Base-by-base conservation (phyloP, 768 basidiomycete genomes). In the Phaeotremella skinneri region DNA sequence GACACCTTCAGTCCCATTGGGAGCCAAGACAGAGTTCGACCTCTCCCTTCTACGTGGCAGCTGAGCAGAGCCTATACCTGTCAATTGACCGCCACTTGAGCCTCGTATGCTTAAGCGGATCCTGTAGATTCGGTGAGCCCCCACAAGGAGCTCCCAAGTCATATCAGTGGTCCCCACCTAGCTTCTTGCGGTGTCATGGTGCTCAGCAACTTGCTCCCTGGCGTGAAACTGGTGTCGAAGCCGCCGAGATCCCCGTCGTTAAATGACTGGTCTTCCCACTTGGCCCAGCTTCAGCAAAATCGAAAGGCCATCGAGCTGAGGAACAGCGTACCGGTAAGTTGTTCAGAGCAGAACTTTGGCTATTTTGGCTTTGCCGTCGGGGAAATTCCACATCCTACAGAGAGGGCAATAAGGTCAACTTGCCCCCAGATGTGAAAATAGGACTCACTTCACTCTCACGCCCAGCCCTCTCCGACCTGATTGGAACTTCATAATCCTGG, bases 171-270 rank as follows among this genome's bases (percentile, higher is more conserved):
- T 7, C 48, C 70, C 49, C 17, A 72, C 70, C 61, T 52, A 1
- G 55, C 52, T 42, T 72, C 70, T 62, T 67, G 67, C 16, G 70
- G 70, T 1, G 70, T 72, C 66, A 72, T 72, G 48, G 59, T 27
- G 48, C 68, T 72, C n/a, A 69, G 51, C n/a, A 58, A 57, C 5
- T 62, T 61, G 54, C 55, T 64, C 7, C 55, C 54, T 1, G 65
- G 60, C 0, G 70, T 62, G 47, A 67, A 63, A 54, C 59, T 55
- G 0, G 62, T 56, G 41, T 66, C 65, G 23, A 47, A 13, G 23
- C 43, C 43, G 7, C 34, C 34, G 17, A 17, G 34, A 6, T 6
- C 11, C 13, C 21, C 43, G 23, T 45, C 21, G 7, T 45, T 6
- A 20, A 45, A 13, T 7, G 43, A 45, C 43, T 52, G 26, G 56